A percentile compares a stretch with the other conserved stretches of the same genome.
Evolutionary conservation across 2,329 filamentous ascomycete species (phyloP).

Genomic region (Fusarium drepaniforme): DNA sequence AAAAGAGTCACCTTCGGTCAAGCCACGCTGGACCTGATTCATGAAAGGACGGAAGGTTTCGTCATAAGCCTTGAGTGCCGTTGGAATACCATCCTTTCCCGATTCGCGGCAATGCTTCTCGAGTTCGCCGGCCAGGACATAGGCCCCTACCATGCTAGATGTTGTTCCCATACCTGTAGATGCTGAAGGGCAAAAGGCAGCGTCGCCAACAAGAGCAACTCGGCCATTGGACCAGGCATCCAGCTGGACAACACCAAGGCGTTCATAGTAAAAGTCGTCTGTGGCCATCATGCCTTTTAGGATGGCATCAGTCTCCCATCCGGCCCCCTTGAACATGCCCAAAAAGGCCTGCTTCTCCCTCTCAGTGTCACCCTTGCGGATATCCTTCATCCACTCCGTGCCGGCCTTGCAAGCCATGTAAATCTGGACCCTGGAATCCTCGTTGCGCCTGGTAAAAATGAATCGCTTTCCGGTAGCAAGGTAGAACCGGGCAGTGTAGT

Average conservation of each 20-base stretch:
- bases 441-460: neutral
- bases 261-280: neutral
- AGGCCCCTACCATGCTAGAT: neutral
- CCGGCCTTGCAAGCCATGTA: neutral
- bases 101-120: neutral
- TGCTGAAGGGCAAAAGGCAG: neutral
- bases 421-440: neutral
- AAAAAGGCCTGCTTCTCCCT: neutral
- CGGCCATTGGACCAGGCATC: neutral
- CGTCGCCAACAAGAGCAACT: neutral
- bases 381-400: neutral
- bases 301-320: neutral
- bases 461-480: neutral
- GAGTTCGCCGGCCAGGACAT: neutral
- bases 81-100: neutral
- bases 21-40: neutral
- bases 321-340: neutral
- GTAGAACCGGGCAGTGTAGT: neutral
- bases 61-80: neutral
- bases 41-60: neutral
- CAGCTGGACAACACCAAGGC: neutral
- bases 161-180: neutral
- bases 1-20: neutral
- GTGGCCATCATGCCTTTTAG: neutral
- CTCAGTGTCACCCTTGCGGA: neutral